Base-by-base conservation (phyloP, 2,329 filamentous ascomycete species). In the Pseudogymnoascus sp. region DNA sequence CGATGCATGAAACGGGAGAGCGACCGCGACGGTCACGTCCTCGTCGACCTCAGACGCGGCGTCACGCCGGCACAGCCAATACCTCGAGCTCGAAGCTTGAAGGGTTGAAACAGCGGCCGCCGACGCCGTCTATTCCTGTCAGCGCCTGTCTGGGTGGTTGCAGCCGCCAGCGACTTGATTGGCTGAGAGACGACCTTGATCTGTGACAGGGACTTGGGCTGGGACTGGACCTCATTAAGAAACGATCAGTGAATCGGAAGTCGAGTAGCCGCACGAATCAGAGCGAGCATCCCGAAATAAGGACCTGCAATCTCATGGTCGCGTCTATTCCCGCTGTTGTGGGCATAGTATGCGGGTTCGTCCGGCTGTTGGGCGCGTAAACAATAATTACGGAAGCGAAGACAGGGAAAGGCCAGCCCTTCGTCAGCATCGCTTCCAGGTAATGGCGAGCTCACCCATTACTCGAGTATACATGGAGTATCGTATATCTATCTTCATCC, bases 101-200 rank as follows among this genome's bases (percentile, higher is more conserved):
- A 21, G n/a, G 44, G 44, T 50, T 50, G 44, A 50, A 50, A 50
- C 44, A 29, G 44, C 15, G 23, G 44, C 44, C 44, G 44, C 44
- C 44, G 29, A 17, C 23, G 44, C 44, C 44, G 15, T 50, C 23
- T 50, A 50, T 50, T 50, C 44, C 44, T 50, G 44, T 50, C 44
- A 50, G 56, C 56, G 31, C 31, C 35, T 60, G 56, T 37, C 21
- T 60, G 56, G 56, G 56, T 26, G 56, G 31, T 60, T 37, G 56
- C 35, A 60, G 56, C 5, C 56, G 56, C 56, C 56, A 26, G 31
- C 11, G 21, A 38, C 2, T 35, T 60, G 56, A 60, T 60, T 60
- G 56, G 56, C 21, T 60, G 56, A 10, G 31, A 38, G 31, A 38
- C 56, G 35, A 60, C 31, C 7, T 37, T 21, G 56, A 60, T 21